Evolutionary conservation across 2,329 filamentous ascomycete species (phyloP), one percentile per base, ranked within the genome.

Genomic region (Diaporthe aspalathi): DNA sequence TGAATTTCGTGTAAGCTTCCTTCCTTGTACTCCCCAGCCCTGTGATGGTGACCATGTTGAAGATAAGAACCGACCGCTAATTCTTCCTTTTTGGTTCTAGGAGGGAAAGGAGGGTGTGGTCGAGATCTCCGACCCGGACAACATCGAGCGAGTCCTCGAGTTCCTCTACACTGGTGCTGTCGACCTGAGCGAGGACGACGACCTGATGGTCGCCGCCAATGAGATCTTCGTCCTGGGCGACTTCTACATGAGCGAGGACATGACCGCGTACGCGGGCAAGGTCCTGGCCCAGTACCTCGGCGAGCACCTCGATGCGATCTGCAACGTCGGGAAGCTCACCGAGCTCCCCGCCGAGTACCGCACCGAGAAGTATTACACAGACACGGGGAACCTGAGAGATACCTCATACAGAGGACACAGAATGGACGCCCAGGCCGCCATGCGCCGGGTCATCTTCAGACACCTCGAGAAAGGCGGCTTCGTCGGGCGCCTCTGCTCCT

Each of bases 121-220:
- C 17, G 38, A 38, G 6, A 49, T 67, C 22, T 22, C n/a, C 2
- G 22, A 20, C 11, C 12, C 38, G 3, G 38, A 47, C 8, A 20
- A 70, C 2, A 38, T 67, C n/a, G 32, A 52, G 8, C 40, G 32
- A 14, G 17, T 57, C 17, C 32, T 70, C 20, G 54, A 54, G 40
- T 67, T 70, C 20, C 8, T 70, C 5, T 57, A 70, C 60, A 40
- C 27, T 4, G 60, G 50, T 0, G 14, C 12, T 1, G 22, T 70
- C 27, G 16, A 57, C 22, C 27, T 70, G 20, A 27, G 14, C 24
- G 5, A 40, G 1, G 40, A 47, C 7, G 12, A 1, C 22, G 17
- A 52, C 20, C 17, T 49, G 22, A 38, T 49, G 29, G 20, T 6
- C 2, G 22, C n/a, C 3, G 38, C 24, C 27, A 66, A 54, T 17